Evolutionary conservation across 345 rosid genomes (phyloP).

Genomic region (Noccaea bulbosa): DNA sequence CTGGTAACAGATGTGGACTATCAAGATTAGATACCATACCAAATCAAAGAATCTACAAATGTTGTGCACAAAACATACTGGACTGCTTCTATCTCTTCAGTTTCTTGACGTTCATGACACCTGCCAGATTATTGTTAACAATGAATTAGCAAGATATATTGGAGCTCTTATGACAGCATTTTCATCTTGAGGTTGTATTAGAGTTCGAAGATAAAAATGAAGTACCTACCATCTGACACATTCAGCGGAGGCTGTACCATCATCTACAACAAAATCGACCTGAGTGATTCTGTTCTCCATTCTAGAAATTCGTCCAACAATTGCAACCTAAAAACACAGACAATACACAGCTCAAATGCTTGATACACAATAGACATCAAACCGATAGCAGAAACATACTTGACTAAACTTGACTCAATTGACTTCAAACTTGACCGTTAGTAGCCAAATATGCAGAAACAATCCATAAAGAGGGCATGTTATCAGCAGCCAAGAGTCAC

Average conservation of each 20-base stretch:
- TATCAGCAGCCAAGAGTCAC: background rate
- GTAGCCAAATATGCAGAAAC: background rate
- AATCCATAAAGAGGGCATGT: background rate
- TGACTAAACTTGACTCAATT: constrained; percentile 3
- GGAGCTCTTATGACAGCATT: constrained; percentile 12
- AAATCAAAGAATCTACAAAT: constrained; percentile 6
- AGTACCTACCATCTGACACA: constrained; percentile 82
- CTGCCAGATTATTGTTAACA: constrained; percentile 48
- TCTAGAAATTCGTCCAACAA: constrained; percentile 68
- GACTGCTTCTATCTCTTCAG: constrained; percentile 75
- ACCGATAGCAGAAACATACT: background rate
- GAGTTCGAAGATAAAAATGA: background rate
- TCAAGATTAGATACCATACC: background rate
- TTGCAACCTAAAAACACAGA: constrained; percentile 52
- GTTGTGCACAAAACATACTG: constrained; percentile 47
- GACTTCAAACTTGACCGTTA: background rate
- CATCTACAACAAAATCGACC: constrained; percentile 70
- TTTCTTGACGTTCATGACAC: constrained; percentile 79
- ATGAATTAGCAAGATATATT: constrained; percentile 11
- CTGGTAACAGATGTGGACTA: constrained; percentile 46
- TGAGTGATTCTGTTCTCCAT: constrained; percentile 80
- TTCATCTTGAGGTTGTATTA: background rate
- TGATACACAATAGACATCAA: too few species aligned
- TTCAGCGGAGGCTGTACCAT: constrained; percentile 83
- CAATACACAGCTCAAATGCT: background rate